phyloP scores from a whole-genome alignment of 352 stramenopile species.

The Globisporangium echinulatum region DNA sequence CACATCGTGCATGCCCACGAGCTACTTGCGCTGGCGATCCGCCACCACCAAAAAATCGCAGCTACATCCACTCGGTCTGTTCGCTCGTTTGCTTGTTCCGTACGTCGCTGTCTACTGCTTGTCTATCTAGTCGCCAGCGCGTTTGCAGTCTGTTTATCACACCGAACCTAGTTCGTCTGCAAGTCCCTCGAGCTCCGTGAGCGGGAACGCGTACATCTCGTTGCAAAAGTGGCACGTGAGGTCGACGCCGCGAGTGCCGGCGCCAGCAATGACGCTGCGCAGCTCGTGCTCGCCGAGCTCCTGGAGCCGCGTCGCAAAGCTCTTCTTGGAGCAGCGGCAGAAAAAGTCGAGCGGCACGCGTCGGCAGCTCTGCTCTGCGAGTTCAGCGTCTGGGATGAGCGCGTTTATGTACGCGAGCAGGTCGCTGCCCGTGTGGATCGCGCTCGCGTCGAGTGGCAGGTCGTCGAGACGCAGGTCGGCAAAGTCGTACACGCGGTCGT shows the following conservation, averaged over 20 bases:
- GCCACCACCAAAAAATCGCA: too few relatives aligned
- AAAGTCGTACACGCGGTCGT: constrained; percentile 56
- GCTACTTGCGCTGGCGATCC: too few relatives aligned
- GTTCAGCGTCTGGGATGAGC: constrained; percentile 60
- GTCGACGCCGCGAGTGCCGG: constrained; percentile 46
- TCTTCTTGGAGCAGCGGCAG: constrained; percentile 76
- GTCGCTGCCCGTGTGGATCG: constrained; percentile 45
- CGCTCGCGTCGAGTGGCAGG: constrained; percentile 30
- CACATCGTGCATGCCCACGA: too few relatives aligned
- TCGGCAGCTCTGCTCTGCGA: constrained; percentile 49
- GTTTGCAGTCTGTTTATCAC: too few relatives aligned
- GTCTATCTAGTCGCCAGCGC: neutral
- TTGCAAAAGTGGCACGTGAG: constrained; percentile 86
- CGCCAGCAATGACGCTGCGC: constrained; percentile 39
- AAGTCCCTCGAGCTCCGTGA: constrained; percentile 33
- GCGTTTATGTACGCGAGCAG: constrained; percentile 71
- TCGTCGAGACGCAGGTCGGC: constrained; percentile 61
- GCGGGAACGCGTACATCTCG: constrained; percentile 60
- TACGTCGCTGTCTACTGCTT: neutral
- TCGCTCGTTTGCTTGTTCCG: too few relatives aligned
- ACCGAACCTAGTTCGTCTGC: constrained; percentile 1
- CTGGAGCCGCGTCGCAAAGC: constrained; percentile 44
- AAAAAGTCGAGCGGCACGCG: constrained; percentile 74
- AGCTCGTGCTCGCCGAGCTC: constrained; percentile 48
- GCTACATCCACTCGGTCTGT: neutral